Percentiles rank a stretch among this genome's conserved stretches.
These are phyloP conservation scores for Camellia oleifera DNA, from an alignment of 179 eudicot genomes.

Conservation along the genomic window DNA sequence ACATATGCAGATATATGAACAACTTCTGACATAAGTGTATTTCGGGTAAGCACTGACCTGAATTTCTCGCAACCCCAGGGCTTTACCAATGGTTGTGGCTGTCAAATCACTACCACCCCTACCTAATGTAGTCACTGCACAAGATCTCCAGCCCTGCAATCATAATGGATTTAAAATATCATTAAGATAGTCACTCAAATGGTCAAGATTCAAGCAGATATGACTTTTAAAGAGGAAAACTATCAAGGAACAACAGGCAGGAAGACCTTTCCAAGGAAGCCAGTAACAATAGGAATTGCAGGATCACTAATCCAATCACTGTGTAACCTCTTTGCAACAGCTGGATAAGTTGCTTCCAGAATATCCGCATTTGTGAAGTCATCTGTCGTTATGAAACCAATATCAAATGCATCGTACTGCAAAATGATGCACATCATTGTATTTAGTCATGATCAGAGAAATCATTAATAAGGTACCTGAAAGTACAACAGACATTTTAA, in stretches of 20 bases:
- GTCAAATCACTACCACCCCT: slow-evolving; percentile 99
- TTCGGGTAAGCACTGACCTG: slow-evolving; percentile 48
- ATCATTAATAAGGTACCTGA: neutral
- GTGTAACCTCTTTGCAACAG: slow-evolving; percentile 75
- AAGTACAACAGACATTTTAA: neutral
- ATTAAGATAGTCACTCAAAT: neutral
- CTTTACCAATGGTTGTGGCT: slow-evolving; percentile 96
- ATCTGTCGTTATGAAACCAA: slow-evolving; percentile 91
- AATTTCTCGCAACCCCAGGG: slow-evolving; percentile 87
- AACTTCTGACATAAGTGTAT: neutral
- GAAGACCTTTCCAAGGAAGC: slow-evolving; percentile 94
- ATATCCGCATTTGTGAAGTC: slow-evolving; percentile 98
- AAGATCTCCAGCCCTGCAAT: slow-evolving; percentile 75
- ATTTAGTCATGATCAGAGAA: slow-evolving; percentile 1
- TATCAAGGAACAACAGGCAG: neutral
- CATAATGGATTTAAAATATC: slow-evolving; percentile 4
- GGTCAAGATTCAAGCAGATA: neutral
- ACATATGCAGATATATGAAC: neutral
- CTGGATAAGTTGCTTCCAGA: slow-evolving; percentile 94
- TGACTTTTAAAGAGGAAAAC: neutral
- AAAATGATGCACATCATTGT: slow-evolving; percentile 19
- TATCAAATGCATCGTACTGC: slow-evolving; percentile 98
- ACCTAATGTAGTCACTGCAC: slow-evolving; percentile 96
- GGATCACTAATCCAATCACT: slow-evolving; percentile 79
- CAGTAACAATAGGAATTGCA: slow-evolving; percentile 91